These are phyloP conservation scores for Meyerozyma sp. DNA, from an alignment of 1,139 yeast species.

Conservation along the genomic window DNA sequence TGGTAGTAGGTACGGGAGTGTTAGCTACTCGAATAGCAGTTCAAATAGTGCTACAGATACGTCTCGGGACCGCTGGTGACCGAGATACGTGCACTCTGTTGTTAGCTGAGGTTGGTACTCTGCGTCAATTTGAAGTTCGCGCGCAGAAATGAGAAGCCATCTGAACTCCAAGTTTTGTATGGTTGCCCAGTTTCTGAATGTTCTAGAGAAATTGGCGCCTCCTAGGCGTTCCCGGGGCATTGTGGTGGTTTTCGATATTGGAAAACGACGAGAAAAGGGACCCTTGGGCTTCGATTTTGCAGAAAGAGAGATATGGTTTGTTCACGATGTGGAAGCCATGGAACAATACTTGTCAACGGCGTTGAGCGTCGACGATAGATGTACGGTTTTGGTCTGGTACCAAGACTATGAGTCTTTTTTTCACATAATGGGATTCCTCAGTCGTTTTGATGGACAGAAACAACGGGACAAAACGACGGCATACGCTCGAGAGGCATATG, in stretches of 20 bases:
- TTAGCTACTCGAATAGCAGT: not conserved
- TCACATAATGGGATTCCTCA: not conserved
- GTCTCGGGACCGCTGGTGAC: too few relatives aligned
- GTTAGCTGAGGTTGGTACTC: not conserved
- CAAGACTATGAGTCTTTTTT: not conserved
- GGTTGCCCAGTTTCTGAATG: not conserved
- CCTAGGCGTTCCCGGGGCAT: not conserved
- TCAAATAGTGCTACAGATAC: too few relatives aligned
- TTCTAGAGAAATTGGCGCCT: not conserved
- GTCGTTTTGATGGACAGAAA: not conserved
- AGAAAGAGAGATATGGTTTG: not conserved
- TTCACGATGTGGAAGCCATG: not conserved
- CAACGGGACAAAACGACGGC: not conserved
- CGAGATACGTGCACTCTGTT: too few relatives aligned
- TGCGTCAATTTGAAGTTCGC: not conserved
- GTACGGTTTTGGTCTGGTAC: conserved; percentile 1
- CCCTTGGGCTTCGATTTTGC: not conserved
- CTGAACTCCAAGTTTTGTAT: not conserved
- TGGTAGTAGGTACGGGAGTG: not conserved
- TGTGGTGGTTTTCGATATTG: not conserved
- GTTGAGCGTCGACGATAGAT: not conserved
- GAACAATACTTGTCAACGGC: not conserved
- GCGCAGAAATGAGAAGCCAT: not conserved
- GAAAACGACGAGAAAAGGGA: not conserved
- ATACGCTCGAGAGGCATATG: not conserved